phyloP scores from a whole-genome alignment of 441 rosid species.

The Brassica balearica region DNA sequence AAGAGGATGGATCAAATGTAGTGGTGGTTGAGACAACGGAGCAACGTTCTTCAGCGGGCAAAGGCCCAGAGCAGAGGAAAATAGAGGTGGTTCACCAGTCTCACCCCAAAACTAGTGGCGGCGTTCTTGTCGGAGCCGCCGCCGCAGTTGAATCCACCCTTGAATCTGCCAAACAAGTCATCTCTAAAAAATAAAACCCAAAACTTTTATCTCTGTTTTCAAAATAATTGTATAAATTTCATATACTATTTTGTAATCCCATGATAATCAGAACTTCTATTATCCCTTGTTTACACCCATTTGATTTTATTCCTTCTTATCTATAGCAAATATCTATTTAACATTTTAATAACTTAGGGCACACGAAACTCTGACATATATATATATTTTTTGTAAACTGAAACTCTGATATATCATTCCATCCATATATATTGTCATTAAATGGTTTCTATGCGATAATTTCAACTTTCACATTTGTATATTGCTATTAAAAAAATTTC shows the following conservation, averaged over 20 bases:
- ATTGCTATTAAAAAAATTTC: neutral
- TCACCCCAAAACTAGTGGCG: conserved; percentile 60
- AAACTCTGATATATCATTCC: neutral
- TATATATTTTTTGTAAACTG: no score
- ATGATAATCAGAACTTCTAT: neutral
- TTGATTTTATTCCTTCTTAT: neutral
- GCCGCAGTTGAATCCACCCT: conserved; percentile 59
- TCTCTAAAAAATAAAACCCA: conserved; percentile 31
- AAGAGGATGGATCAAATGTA: conserved; percentile 44
- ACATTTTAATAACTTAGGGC: neutral
- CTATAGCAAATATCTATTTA: neutral
- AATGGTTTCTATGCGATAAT: neutral
- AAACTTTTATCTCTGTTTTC: neutral
- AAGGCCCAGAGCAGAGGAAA: conserved; percentile 52
- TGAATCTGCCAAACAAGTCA: conserved; percentile 62
- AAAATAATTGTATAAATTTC: conserved; percentile 3
- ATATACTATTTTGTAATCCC: conserved; percentile 6
- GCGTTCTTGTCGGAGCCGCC: conserved; percentile 65
- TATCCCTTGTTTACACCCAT: neutral
- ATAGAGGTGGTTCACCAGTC: conserved; percentile 58
- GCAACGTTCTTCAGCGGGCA: conserved; percentile 58
- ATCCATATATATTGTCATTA: neutral
- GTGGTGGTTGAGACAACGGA: conserved; percentile 51
- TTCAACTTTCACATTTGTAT: neutral
- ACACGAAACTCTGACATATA: no score